These are phyloP conservation scores for Atkinsonella hypoxylon DNA, from an alignment of 2,329 filamentous ascomycete genomes.

Conservation along the genomic window DNA sequence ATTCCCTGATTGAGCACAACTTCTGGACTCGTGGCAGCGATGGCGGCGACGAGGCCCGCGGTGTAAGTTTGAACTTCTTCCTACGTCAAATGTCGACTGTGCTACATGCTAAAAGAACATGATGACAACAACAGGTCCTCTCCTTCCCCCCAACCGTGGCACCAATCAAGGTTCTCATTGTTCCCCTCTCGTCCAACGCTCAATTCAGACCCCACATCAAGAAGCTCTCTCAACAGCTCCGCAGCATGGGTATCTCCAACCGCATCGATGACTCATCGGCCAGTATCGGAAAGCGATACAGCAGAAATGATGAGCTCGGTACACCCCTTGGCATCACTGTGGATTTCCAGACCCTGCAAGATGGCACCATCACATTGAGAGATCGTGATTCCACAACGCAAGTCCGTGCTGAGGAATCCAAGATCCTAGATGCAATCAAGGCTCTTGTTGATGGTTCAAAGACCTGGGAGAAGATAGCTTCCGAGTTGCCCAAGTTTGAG, in stretches of 20 bases:
- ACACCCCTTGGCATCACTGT: constrained; percentile 90
- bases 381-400: constrained; percentile 87
- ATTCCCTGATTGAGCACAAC: constrained; percentile 83
- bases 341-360: constrained; percentile 89
- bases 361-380: constrained; percentile 74
- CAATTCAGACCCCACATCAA: constrained; percentile 70
- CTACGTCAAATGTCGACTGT: neutral
- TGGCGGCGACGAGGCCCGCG: constrained; percentile 60
- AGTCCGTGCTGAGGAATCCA: constrained; percentile 71
- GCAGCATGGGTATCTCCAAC: constrained; percentile 66
- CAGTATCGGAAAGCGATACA: constrained; percentile 89
- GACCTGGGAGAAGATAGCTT: constrained; percentile 56
- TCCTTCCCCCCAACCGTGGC: constrained; percentile 55
- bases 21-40: constrained; percentile 73
- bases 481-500: constrained; percentile 74
- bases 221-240: constrained; percentile 63
- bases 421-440: constrained; percentile 65
- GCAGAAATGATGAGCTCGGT: constrained; percentile 89
- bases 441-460: constrained; percentile 37
- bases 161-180: constrained; percentile 90
- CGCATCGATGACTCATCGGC: constrained; percentile 83
- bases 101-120: constrained; percentile 8
- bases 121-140: constrained; percentile 28
- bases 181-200: constrained; percentile 71
- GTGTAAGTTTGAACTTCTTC: constrained; percentile 45